phyloP scores from a whole-genome alignment of 1,284 basidiomycete species.

The Serendipita sp. region DNA sequence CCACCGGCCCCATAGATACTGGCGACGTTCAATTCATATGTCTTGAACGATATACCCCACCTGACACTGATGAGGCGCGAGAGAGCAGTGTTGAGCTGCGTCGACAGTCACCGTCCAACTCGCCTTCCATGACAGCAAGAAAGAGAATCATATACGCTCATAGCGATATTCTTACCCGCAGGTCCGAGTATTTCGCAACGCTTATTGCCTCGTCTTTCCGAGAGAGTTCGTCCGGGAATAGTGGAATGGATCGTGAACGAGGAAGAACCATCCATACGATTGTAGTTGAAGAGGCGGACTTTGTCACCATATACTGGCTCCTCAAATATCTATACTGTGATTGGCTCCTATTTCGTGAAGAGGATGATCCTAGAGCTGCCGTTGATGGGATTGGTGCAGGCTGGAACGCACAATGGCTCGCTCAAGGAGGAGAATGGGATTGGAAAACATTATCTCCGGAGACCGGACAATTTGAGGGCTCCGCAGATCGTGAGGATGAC shows the following conservation, averaged over 20 bases:
- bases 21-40: constrained; percentile 51
- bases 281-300: constrained; percentile 70
- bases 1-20: constrained; percentile 25
- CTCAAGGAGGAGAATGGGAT: constrained; percentile 42
- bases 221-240: constrained; percentile 30
- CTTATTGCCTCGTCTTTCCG: constrained; percentile 62
- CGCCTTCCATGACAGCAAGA: constrained; percentile 32
- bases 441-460: constrained; percentile 42
- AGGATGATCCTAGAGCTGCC: constrained; percentile 48
- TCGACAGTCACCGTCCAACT: constrained; percentile 18
- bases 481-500: not conserved
- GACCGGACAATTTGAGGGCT: not conserved
- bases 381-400: constrained; percentile 46
- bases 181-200: constrained; percentile 70
- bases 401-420: constrained; percentile 47
- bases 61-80: not conserved
- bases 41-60: constrained; percentile 36
- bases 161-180: constrained; percentile 53
- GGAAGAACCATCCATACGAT: constrained; percentile 51
- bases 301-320: constrained; percentile 71
- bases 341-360: constrained; percentile 49
- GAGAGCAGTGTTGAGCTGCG: not conserved
- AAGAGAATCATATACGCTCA: constrained; percentile 70
- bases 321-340: constrained; percentile 71
- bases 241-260: constrained; percentile 21